Evolutionary conservation across 345 rosid genomes (phyloP).

Genomic region (Iberis pinnata): DNA sequence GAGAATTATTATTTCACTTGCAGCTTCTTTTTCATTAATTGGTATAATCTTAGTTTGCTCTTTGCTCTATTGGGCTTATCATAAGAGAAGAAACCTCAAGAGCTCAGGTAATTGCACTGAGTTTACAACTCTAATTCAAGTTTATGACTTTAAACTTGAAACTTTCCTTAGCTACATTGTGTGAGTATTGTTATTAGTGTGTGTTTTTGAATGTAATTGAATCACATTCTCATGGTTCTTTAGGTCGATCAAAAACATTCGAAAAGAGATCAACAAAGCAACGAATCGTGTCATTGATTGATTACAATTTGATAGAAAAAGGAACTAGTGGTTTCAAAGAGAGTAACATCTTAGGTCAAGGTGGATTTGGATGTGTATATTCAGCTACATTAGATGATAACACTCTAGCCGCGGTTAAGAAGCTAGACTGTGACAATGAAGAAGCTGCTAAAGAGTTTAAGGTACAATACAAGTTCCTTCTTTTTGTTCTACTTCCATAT

Average conservation of each 20-base stretch:
- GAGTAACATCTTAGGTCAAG: slow-evolving; percentile 67
- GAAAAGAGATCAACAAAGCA: slow-evolving; percentile 31
- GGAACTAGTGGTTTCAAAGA: slow-evolving; percentile 62
- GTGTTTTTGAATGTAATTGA: slow-evolving; percentile 45
- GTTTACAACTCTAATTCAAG: slow-evolving; percentile 1
- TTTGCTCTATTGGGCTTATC: slow-evolving; percentile 47
- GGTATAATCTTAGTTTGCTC: slow-evolving; percentile 37
- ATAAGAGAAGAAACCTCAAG: slow-evolving; percentile 35
- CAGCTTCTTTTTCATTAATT: slow-evolving; percentile 50
- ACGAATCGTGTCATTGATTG: slow-evolving; percentile 46
- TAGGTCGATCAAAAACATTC: slow-evolving; percentile 40
- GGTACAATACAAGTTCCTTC: slow-evolving; percentile 34
- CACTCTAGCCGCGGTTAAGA: slow-evolving; percentile 70
- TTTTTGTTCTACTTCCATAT: too few species aligned
- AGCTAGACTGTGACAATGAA: slow-evolving; percentile 53
- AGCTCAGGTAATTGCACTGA: slow-evolving; percentile 41
- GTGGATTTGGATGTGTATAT: slow-evolving; percentile 90
- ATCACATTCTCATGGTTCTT: slow-evolving; percentile 41
- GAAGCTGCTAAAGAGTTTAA: slow-evolving; percentile 70
- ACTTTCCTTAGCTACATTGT: slow-evolving; percentile 5
- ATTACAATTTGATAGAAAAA: slow-evolving; percentile 58
- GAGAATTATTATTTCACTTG: slow-evolving; percentile 43
- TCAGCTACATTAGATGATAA: slow-evolving; percentile 55
- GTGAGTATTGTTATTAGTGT: slow-evolving; percentile 6
- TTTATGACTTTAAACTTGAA: background rate